A percentile compares a stretch with the other conserved stretches of the same genome.
phyloP scores from a whole-genome alignment of 129 eudicot species.

The Pittosporum tobira region DNA sequence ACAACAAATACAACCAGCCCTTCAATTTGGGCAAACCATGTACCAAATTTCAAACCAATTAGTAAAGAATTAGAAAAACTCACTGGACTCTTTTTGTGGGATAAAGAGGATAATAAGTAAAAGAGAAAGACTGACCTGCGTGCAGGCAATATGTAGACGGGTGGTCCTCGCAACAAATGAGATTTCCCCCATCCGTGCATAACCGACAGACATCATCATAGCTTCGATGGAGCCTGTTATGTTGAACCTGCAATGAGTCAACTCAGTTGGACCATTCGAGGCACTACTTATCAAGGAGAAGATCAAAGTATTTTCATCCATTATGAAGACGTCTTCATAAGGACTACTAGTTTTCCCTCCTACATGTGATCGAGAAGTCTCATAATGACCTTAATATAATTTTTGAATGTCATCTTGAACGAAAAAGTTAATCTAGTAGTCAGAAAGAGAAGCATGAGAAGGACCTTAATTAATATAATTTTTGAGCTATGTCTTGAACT shows the following conservation, averaged over 20 bases:
- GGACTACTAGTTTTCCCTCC: conserved; percentile 23
- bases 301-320: conserved; percentile 15
- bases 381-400: too few species aligned
- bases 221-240: conserved; percentile 15
- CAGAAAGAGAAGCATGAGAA: too few species aligned
- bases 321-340: conserved; percentile 23
- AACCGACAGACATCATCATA: conserved; percentile 58
- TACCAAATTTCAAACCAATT: not conserved
- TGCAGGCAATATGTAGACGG: conserved; percentile 44
- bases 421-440: too few species aligned
- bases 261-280: conserved; percentile 27
- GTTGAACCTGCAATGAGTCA: conserved; percentile 16
- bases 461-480: too few species aligned
- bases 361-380: conserved; percentile 28
- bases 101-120: too few species aligned
- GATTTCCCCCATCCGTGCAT: conserved; percentile 67
- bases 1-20: not conserved
- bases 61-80: not conserved
- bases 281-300: conserved; percentile 32
- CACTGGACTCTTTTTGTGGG: conserved; percentile 21
- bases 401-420: too few species aligned
- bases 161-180: conserved; percentile 62
- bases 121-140: conserved; percentile 33
- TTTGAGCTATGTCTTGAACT: too few species aligned
- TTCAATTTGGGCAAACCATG: not conserved